Base-by-base conservation (phyloP, 2,329 filamentous ascomycete species). In the Penicillium sp. region DNA sequence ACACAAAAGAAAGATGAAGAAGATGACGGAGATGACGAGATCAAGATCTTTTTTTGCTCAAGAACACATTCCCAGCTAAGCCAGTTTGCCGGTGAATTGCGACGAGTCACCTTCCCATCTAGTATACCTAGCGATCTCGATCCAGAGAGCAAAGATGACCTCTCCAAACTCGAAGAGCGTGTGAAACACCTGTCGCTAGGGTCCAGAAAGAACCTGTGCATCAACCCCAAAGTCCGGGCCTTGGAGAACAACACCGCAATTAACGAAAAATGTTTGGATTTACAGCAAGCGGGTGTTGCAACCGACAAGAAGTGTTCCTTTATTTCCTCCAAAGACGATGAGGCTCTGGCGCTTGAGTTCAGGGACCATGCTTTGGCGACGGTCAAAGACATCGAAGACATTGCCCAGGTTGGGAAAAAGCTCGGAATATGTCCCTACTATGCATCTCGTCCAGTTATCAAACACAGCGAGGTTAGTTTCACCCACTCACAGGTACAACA, bases 351-450 rank as follows among this genome's bases (percentile, higher is more conserved):
- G 0, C 85, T 92, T 54, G 85, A 90, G 49, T 97, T 99, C 65
- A 87, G 93, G 19, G 93, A 97, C 69, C 86, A 90, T 63, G 85
- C 90, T 1, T 78, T 97, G 36, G 92, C 94, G 0, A 91, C 85
- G 0, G 83, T 99, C 8, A 89, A 90, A 2, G 94, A 99, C 68
- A 97, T 99, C 55, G 94, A 99, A 73, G 94, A 99, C 67, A 81
- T 97, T 39, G 88, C 88, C 21, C 79, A 81, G 15, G 79, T 97
- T 1, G 94, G 94, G 4, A 90, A 88, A 67, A 84, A 87, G 49
- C 80, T 97, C 33, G 85, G 87, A 0, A 84, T 97, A 6, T 99
- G 94, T 70, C 93, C 94, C 0, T 99, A 99, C 73, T 99, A 99
- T 75, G 93, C 93, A n/a, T 93, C 93, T 0, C 84, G 94, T 49